Conservation (phyloP, 2,329 filamentous ascomycete genomes). For the Penicillium sclerotiorum region DNA sequence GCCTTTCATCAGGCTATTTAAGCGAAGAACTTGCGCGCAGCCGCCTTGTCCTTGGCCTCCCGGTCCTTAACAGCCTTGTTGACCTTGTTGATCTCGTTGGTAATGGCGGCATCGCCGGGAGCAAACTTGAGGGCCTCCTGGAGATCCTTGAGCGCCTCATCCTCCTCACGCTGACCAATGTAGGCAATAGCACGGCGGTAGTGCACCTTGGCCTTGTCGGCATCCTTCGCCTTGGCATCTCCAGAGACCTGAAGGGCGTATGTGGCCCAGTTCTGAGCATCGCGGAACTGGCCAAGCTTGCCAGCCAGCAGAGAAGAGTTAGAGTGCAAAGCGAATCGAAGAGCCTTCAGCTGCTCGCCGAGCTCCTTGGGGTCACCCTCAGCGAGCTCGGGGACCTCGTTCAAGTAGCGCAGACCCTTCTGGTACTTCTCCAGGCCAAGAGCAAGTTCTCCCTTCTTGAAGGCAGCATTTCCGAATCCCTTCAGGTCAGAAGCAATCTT, state of each 20-base stretch:
- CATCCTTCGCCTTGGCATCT: conserved; percentile 63
- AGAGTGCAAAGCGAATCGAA: conserved; percentile 84
- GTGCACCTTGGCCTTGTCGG: conserved; percentile 85
- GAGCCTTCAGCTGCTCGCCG: conserved; percentile 66
- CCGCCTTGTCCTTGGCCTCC: conserved; percentile 85
- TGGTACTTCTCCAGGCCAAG: conserved; percentile 88
- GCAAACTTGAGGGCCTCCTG: conserved; percentile 73
- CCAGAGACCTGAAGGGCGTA: conserved; percentile 69
- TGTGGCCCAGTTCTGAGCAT: conserved; percentile 69
- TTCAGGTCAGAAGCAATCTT: conserved; percentile 85
- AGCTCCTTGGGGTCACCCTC: conserved; percentile 72
- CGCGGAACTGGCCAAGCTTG: conserved; percentile 73
- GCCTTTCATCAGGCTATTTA: conserved; percentile 28
- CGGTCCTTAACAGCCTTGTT: conserved; percentile 75
- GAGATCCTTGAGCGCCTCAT: conserved; percentile 74
- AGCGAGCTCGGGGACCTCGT: conserved; percentile 72
- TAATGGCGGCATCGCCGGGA: conserved; percentile 74
- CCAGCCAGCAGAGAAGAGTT: conserved; percentile 85
- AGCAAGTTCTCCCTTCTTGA: conserved; percentile 73
- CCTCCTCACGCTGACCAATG: conserved; percentile 79
- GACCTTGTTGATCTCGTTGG: conserved; percentile 73
- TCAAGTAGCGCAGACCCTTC: conserved; percentile 86
- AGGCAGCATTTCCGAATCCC: conserved; percentile 87
- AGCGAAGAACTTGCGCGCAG: conserved; percentile 87
- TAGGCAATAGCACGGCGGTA: conserved; percentile 81